These are phyloP conservation scores for Alnus rubra DNA, from an alignment of 306 rosid genomes.

Conservation along the genomic window DNA sequence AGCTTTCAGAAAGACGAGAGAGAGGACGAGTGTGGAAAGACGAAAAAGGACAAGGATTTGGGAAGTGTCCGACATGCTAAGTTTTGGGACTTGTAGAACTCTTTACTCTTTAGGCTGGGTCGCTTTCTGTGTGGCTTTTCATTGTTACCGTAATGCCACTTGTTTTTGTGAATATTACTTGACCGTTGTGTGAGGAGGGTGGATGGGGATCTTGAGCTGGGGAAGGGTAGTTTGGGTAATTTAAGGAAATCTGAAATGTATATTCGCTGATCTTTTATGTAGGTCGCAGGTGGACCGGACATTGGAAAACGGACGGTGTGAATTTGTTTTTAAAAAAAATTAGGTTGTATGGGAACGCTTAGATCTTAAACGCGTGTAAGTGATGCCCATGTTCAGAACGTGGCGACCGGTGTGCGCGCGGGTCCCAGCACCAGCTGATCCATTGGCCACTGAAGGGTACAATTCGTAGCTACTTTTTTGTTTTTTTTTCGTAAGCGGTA, in stretches of 20 bases:
- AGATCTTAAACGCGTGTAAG: neutral
- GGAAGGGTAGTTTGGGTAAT: slow-evolving; percentile 24
- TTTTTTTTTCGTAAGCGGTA: too few species aligned
- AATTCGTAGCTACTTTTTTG: too few species aligned
- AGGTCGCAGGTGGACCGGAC: slow-evolving; percentile 7
- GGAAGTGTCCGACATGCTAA: slow-evolving; percentile 11
- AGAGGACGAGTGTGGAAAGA: slow-evolving; percentile 20
- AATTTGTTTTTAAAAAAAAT: slow-evolving; percentile 4
- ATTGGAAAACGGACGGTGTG: slow-evolving; percentile 16
- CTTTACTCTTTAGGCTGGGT: neutral
- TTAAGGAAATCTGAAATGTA: neutral
- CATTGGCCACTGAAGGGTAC: too few species aligned
- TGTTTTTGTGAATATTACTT: neutral
- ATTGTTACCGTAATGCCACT: slow-evolving; percentile 12
- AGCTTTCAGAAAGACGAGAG: neutral
- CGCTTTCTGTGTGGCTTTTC: slow-evolving; percentile 16
- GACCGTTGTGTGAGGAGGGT: neutral
- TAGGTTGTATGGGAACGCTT: neutral
- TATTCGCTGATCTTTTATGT: slow-evolving; percentile 20
- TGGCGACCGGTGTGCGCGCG: neutral
- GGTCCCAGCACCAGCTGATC: too few species aligned
- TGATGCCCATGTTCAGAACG: neutral
- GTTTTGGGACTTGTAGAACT: slow-evolving; percentile 34
- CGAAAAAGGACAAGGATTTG: slow-evolving; percentile 31
- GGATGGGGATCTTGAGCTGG: neutral